Percentiles rank a stretch among this genome's conserved stretches.
These are phyloP conservation scores for Gyrodon lividus DNA, from an alignment of 768 basidiomycete genomes.

Conservation along the genomic window DNA sequence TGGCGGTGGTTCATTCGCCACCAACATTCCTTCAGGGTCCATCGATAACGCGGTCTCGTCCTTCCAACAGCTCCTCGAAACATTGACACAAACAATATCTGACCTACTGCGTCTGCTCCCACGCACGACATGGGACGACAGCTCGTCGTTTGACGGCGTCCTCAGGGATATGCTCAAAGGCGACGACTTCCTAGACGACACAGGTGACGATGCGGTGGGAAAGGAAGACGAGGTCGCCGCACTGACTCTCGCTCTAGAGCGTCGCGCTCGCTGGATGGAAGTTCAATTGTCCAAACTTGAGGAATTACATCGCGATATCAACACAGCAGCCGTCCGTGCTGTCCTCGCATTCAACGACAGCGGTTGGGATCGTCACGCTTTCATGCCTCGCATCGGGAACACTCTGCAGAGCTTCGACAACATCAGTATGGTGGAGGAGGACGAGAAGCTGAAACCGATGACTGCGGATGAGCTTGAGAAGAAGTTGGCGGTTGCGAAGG, in stretches of 20 bases:
- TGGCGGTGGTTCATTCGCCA: slow-evolving; percentile 78
- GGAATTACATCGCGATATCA: slow-evolving; percentile 87
- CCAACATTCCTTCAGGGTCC: slow-evolving; percentile 79
- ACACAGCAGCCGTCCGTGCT: slow-evolving; percentile 80
- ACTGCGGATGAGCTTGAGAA: slow-evolving; percentile 71
- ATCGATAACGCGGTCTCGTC: slow-evolving; percentile 89
- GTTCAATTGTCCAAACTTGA: slow-evolving; percentile 86
- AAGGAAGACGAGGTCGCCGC: slow-evolving; percentile 86
- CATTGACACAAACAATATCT: slow-evolving; percentile 86
- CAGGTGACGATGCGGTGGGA: slow-evolving; percentile 57
- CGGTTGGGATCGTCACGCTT: slow-evolving; percentile 74
- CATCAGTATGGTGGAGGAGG: slow-evolving; percentile 54
- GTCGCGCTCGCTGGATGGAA: slow-evolving; percentile 93
- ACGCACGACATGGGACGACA: slow-evolving; percentile 87
- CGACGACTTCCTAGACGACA: slow-evolving; percentile 81
- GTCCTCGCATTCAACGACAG: slow-evolving; percentile 82
- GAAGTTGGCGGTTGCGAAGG: slow-evolving; percentile 67
- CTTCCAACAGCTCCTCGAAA: slow-evolving; percentile 86
- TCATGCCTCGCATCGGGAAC: slow-evolving; percentile 68
- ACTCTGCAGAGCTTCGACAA: slow-evolving; percentile 67
- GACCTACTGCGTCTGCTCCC: slow-evolving; percentile 82
- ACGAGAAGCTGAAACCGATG: slow-evolving; percentile 49
- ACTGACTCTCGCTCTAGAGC: slow-evolving; percentile 78
- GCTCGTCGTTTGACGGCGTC: slow-evolving; percentile 84
- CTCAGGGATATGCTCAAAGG: slow-evolving; percentile 86